Conservation (phyloP, 345 rosid species). For the Hibiscus tridactylites region DNA sequence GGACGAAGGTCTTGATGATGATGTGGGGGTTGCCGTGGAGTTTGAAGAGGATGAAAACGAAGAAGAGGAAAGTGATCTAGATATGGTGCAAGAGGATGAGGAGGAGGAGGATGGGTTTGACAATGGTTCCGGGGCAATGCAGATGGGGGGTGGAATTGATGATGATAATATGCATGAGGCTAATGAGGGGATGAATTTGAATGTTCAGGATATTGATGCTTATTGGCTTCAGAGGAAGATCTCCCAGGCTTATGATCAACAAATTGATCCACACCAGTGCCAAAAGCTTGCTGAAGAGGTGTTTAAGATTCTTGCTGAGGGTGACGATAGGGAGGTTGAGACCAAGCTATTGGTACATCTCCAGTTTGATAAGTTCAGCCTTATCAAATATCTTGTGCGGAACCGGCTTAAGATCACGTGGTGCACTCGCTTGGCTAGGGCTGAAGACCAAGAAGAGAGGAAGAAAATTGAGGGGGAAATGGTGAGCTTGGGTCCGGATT, state of each 20-base stretch:
- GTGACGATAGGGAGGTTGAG: slow-evolving; percentile 82
- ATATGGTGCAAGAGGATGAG: slow-evolving; percentile 74
- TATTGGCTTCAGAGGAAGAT: slow-evolving; percentile 97
- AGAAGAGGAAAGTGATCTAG: slow-evolving; percentile 85
- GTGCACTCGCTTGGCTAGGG: slow-evolving; percentile 95
- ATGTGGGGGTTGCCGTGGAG: slow-evolving; percentile 85
- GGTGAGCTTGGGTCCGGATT: slow-evolving; percentile 57
- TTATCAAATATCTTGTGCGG: slow-evolving; percentile 56
- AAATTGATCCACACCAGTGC: slow-evolving; percentile 84
- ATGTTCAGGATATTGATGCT: slow-evolving; percentile 93
- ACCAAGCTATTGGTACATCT: slow-evolving; percentile 50
- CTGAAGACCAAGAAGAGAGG: slow-evolving; percentile 77
- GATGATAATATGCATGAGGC: slow-evolving; percentile 57
- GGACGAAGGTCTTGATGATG: slow-evolving; percentile 75
- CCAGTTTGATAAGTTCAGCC: slow-evolving; percentile 64
- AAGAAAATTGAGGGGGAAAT: slow-evolving; percentile 76
- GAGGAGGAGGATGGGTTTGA: slow-evolving; percentile 67
- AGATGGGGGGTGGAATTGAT: slow-evolving; percentile 71
- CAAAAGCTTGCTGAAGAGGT: slow-evolving; percentile 92
- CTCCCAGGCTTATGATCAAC: slow-evolving; percentile 78
- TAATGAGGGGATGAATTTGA: slow-evolving; percentile 56
- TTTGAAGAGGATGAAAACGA: slow-evolving; percentile 86
- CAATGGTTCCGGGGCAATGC: slow-evolving; percentile 58
- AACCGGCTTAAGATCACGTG: slow-evolving; percentile 81
- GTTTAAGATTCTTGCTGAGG: slow-evolving; percentile 73